Percentiles rank a stretch among this genome's conserved stretches.
Evolutionary conservation across 2,329 filamentous ascomycete genomes (phyloP).

Genomic region (Passalora sequoiae): DNA sequence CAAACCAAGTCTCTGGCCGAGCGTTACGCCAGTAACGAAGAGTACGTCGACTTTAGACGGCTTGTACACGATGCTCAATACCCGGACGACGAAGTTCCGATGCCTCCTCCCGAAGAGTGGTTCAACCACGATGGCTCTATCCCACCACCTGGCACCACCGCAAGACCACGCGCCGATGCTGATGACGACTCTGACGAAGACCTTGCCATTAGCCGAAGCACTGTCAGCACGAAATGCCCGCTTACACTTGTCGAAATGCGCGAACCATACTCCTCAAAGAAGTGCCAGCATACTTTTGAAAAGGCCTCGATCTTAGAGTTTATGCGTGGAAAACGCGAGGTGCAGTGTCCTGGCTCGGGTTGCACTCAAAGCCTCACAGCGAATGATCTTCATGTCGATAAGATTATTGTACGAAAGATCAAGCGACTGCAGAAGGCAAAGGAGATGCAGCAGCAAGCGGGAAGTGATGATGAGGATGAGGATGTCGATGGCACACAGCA

Average conservation of each 20-base stretch:
- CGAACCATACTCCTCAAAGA: conserved; percentile 61
- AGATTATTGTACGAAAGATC: conserved; percentile 54
- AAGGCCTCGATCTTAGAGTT: conserved; percentile 55
- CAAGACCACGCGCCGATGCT: conserved; percentile 23
- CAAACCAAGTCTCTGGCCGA: conserved; percentile 34
- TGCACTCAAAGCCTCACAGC: conserved; percentile 53
- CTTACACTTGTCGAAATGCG: conserved; percentile 60
- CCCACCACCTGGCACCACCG: conserved; percentile 40
- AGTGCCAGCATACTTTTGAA: conserved; percentile 70
- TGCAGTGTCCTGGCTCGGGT: conserved; percentile 61
- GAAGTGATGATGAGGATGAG: conserved; percentile 36
- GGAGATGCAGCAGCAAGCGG: conserved; percentile 43
- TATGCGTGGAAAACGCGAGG: conserved; percentile 39
- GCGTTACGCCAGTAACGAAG: conserved; percentile 56
- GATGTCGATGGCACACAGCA: conserved; percentile 25
- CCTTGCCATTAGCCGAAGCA: conserved; percentile 59
- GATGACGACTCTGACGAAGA: conserved; percentile 59
- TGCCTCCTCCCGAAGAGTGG: conserved; percentile 58
- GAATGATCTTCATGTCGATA: conserved; percentile 54
- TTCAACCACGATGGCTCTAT: conserved; percentile 50
- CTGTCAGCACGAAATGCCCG: conserved; percentile 63
- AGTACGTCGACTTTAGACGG: conserved; percentile 57
- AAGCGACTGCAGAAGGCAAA: conserved; percentile 49
- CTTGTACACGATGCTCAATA: conserved; percentile 58
- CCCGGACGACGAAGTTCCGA: conserved; percentile 47